phyloP scores from a whole-genome alignment of 1,284 basidiomycete species.

The Rhodotorula mucilaginosa region DNA sequence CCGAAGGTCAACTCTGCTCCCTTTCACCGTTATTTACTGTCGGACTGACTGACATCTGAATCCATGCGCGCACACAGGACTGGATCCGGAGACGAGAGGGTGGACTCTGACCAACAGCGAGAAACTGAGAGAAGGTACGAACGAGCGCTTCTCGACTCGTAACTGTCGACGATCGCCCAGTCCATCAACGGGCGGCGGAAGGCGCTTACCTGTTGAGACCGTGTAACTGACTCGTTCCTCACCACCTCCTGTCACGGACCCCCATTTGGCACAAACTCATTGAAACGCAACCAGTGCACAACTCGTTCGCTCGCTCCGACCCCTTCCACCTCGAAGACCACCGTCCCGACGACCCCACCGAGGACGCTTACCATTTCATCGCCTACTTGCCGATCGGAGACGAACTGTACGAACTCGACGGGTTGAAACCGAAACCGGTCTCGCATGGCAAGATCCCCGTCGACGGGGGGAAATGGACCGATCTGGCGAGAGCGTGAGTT shows the following conservation, averaged over 20 bases:
- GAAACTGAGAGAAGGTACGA: conserved; percentile 42
- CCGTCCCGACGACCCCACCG: conserved; percentile 25
- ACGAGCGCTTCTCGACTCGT: no score
- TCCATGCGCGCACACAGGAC: conserved; percentile 15
- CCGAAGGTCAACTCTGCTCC: conserved; percentile 59
- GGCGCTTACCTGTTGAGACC: no score
- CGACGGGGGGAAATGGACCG: conserved; percentile 62
- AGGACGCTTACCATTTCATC: conserved; percentile 88
- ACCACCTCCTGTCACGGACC: background rate
- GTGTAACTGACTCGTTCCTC: background rate
- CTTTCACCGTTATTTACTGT: no score
- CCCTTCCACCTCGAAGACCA: conserved; percentile 58
- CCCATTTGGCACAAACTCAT: no score
- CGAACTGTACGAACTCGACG: conserved; percentile 80
- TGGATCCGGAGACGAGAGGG: conserved; percentile 61
- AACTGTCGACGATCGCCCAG: no score
- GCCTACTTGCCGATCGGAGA: conserved; percentile 79
- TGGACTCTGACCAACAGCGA: conserved; percentile 81
- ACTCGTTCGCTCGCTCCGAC: conserved; percentile 71
- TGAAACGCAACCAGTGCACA: conserved; percentile 75
- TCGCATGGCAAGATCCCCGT: conserved; percentile 61
- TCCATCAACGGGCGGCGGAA: no score
- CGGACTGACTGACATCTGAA: no score
- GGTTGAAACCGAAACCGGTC: conserved; percentile 73
- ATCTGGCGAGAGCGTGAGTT: conserved; percentile 63